phyloP scores from a whole-genome alignment of 768 basidiomycete genomes.

The Austroboletus festivus region DNA sequence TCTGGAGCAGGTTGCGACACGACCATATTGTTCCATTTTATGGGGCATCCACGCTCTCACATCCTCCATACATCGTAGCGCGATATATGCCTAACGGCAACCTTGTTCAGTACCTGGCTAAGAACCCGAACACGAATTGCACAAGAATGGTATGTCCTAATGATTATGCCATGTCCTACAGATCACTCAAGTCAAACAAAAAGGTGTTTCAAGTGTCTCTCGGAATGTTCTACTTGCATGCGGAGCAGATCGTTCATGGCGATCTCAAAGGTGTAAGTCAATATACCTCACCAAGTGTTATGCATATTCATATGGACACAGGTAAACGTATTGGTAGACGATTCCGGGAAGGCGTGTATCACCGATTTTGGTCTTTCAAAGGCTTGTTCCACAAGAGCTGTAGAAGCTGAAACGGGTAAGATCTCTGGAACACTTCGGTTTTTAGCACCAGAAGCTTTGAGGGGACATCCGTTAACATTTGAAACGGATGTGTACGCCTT shows the following conservation, averaged over 20 bases:
- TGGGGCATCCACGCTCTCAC: constrained; percentile 7
- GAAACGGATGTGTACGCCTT: constrained; percentile 31
- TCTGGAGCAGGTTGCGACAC: constrained; percentile 11
- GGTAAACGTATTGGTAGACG: constrained; percentile 34
- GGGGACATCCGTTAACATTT: constrained; percentile 8
- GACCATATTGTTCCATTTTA: constrained; percentile 13
- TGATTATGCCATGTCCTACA: no score
- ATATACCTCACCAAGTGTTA: background rate
- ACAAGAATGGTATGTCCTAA: background rate
- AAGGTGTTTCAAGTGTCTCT: constrained; percentile 13
- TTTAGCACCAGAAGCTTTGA: constrained; percentile 30
- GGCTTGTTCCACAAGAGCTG: constrained; percentile 15
- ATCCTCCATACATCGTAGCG: constrained; percentile 6
- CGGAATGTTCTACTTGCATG: constrained; percentile 16
- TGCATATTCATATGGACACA: constrained; percentile 1
- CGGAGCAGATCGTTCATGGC: constrained; percentile 24
- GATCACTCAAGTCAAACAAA: no score
- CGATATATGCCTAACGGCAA: constrained; percentile 8
- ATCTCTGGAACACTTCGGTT: constrained; percentile 29
- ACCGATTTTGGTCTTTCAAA: constrained; percentile 35
- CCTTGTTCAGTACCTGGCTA: constrained; percentile 3
- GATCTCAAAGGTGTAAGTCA: constrained; percentile 28
- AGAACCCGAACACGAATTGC: background rate
- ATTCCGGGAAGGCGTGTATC: constrained; percentile 28
- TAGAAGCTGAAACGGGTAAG: constrained; percentile 14